phyloP scores from a whole-genome alignment of 163 green algal species.

The Dunaliella salina region DNA sequence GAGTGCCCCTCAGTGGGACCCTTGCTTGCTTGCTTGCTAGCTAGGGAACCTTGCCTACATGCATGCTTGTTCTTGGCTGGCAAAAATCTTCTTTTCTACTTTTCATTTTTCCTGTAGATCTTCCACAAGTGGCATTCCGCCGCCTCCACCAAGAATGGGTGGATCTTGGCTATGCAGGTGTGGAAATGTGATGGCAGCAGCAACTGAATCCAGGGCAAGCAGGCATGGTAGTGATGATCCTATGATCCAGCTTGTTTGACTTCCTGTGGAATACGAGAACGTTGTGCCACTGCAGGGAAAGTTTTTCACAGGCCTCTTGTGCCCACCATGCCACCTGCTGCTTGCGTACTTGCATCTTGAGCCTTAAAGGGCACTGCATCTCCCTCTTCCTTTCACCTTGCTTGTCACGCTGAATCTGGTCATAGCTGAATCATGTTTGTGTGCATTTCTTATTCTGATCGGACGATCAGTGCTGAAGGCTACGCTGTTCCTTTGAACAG shows the following conservation, averaged over 20 bases:
- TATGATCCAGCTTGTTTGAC: not conserved
- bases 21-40: not conserved
- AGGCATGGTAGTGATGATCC: not conserved
- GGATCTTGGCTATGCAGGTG: conserved; percentile 60
- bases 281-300: not conserved
- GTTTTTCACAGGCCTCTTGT: not conserved
- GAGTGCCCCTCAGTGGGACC: not conserved
- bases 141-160: conserved; percentile 67
- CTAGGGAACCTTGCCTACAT: not conserved
- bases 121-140: conserved; percentile 68
- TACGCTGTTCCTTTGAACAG: no score
- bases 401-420: no score
- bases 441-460: no score
- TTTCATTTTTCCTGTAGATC: conserved; percentile 41
- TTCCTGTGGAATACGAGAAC: not conserved
- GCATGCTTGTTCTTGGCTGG: not conserved
- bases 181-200: no score
- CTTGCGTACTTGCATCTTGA: no score
- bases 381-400: no score
- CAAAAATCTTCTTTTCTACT: not conserved
- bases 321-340: no score
- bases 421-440: no score
- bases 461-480: no score
- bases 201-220: not conserved
- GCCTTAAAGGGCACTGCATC: no score